Evolutionary conservation across 768 basidiomycete species (phyloP), one percentile per base, ranked within the genome.

Genomic region (Kondoa subrosea): DNA sequence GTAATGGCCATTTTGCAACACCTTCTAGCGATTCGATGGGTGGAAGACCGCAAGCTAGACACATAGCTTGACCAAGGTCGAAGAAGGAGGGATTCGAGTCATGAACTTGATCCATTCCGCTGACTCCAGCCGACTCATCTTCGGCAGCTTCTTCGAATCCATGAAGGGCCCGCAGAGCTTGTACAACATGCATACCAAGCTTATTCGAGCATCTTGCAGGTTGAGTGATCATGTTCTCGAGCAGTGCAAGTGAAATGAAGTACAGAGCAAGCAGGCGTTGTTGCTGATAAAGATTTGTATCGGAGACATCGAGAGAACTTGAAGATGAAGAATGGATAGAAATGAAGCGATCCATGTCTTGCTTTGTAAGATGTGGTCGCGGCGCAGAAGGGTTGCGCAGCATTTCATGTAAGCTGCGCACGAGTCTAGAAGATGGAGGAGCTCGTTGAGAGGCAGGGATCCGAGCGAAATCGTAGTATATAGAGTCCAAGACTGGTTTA

Each of bases 191-290:
- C 58, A 60, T 60, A 14, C 58, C 58, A 14, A 31, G 12, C 25
- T 12, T 12, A 60, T 60, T 60, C 14, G 58, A 60, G 58, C 58
- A 60, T 60, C 30, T 60, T 60, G 58, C 58, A 12, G 58, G 58
- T 15, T 14, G 25, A 27, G 58, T 31, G 30, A 31, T 15, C 58
- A 60, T 25, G 14, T 60, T 25, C 29, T 60, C 58, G 25, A 60
- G 58, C 4, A 60, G 4, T 12, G 14, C 14, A 12, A 60, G 25
- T 12, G 58, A 60, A 25, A 60, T 14, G 58, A 60, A 31, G 25
- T 26, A 60, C 14, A 26, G 30, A 31, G 25, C 25, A 4, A 60
- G 25, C 58, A 50, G 40, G 40, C 58, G 58, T 25, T 60, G 58
- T 26, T 27, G 14, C 14, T 25, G 25, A 4, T 4, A 15, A 8